Evolutionary conservation across 306 rosid species (phyloP), one percentile per base, ranked within the genome.

Genomic region (Begonia loranthoides): DNA sequence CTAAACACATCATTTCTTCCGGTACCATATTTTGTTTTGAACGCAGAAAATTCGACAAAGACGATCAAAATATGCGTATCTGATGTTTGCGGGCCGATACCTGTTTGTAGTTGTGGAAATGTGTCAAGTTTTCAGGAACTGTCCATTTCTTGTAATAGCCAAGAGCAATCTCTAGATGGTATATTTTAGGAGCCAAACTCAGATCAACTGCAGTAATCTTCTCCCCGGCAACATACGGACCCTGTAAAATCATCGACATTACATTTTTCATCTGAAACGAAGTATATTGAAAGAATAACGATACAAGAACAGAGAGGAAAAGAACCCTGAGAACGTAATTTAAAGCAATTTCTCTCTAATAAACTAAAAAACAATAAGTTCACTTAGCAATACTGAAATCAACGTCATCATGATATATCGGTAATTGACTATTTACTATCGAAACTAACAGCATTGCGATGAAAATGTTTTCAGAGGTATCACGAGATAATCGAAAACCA

Each of bases 171-270:
- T n/a, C 52, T 10, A 49, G 52, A n/a, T 49, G 52, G 21, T 49
- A 49, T 14, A 49, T 15, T 19, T 49, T 49, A 4, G 52, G 52
- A 3, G 52, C 52, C 52, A 49, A 49, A 43, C 47, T 43, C 14
- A 43, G 6, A 43, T 43, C 47, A 43, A 43, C 47, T 10, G 47
- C 1, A 3, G 47, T 10, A 10, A 43, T 43, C 47, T 12, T 43
- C 3, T 43, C 47, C 15, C 47, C 47, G 13, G 47, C 52, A 13
- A 49, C 10, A 17, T 14, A 49, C 17, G 52, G 52, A 49, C 52
- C 52, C 52, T 49, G 19, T 28, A 28, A 28, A 28, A 4, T 28
- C 36, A 28, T 28, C 9, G 36, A 28, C 36, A 8, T 1, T 28
- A 24, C 4, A 4, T 5, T 7, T 28, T 28, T 28, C 9, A 28